Evolutionary conservation across 306 rosid species (phyloP).

Genomic region (Cercis canadensis): DNA sequence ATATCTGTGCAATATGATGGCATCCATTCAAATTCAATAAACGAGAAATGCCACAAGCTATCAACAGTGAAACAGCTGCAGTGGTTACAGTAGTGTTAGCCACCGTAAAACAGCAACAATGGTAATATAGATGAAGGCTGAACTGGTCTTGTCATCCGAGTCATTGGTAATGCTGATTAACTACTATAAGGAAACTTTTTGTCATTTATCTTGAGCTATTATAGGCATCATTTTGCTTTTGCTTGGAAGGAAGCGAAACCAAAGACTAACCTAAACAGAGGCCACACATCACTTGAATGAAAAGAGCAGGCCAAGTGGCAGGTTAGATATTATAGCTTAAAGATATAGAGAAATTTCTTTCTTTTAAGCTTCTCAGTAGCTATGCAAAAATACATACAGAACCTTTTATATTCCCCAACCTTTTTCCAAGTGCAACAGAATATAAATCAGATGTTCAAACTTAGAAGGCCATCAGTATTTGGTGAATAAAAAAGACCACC

Average conservation of each 20-base stretch:
- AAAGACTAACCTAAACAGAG: background rate
- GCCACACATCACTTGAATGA: background rate
- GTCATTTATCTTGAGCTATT: background rate
- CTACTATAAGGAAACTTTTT: background rate
- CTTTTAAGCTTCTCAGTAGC: background rate
- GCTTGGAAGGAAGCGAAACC: background rate
- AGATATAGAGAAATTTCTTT: background rate
- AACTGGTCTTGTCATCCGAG: background rate
- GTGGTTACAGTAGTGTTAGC: no score
- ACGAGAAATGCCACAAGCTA: background rate
- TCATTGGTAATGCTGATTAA: background rate
- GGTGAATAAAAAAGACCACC: no score
- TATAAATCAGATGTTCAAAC: background rate
- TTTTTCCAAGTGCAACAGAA: background rate
- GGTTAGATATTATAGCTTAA: background rate
- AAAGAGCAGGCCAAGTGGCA: background rate
- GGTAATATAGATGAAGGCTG: background rate
- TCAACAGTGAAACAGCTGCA: background rate
- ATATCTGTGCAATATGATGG: background rate
- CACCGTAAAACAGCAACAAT: background rate
- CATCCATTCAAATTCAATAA: background rate
- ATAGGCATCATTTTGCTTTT: no score
- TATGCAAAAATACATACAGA: no score
- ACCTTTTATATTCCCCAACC: background rate
- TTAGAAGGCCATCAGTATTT: no score